These are phyloP conservation scores for Luffa aegyptiaca DNA, from an alignment of 306 rosid genomes.

Conservation along the genomic window DNA sequence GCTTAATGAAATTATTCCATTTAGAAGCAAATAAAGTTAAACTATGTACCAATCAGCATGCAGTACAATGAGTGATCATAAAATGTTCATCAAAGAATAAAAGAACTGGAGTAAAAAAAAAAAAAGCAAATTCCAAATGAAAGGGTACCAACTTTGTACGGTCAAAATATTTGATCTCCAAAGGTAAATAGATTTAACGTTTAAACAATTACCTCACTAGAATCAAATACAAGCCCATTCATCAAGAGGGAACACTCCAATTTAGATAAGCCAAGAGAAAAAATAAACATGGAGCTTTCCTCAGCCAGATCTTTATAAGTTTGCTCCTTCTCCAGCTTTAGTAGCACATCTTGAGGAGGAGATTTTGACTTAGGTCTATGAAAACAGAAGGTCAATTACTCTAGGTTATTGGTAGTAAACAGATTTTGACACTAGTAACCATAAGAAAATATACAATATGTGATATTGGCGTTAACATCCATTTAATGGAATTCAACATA, in stretches of 20 bases:
- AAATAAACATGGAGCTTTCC: slow-evolving; percentile 65
- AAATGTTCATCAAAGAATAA: background rate
- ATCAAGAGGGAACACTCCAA: slow-evolving; percentile 60
- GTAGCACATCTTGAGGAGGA: slow-evolving; percentile 73
- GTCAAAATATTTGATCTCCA: background rate
- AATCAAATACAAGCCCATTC: slow-evolving; percentile 86
- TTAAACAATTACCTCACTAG: slow-evolving; percentile 53
- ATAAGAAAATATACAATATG: background rate
- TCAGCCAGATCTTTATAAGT: slow-evolving; percentile 53
- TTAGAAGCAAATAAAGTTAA: background rate
- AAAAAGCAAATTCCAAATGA: background rate
- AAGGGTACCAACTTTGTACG: background rate
- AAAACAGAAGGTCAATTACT: slow-evolving; percentile 20
- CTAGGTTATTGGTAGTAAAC: background rate
- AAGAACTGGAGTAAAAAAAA: background rate
- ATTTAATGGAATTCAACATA: background rate
- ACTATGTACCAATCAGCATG: background rate
- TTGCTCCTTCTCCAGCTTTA: slow-evolving; percentile 75
- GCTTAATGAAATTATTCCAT: background rate
- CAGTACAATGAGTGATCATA: slow-evolving; percentile 7
- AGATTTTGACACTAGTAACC: background rate
- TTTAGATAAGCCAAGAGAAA: slow-evolving; percentile 72
- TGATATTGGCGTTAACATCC: background rate
- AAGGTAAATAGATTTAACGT: background rate
- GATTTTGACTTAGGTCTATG: slow-evolving; percentile 77